Conservation (phyloP, 2,329 filamentous ascomycete species). For the Claviceps maximensis region DNA sequence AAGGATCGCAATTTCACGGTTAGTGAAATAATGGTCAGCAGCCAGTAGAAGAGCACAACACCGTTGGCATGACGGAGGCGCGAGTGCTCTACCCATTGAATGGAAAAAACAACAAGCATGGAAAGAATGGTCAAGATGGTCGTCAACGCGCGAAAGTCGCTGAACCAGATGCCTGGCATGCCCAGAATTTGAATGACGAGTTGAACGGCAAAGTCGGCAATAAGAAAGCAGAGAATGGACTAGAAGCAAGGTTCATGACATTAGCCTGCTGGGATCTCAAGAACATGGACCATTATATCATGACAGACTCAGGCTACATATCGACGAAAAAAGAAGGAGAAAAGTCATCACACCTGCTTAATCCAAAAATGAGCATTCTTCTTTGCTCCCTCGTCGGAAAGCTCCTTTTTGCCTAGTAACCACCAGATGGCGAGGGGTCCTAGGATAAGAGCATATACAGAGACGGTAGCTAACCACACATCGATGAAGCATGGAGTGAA, state of each 20-base stretch:
- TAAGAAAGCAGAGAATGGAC: constrained; percentile 50
- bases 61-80: constrained; percentile 75
- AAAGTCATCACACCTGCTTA: constrained; percentile 54
- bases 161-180: constrained; percentile 56
- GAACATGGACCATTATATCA: background rate
- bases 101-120: constrained; percentile 57
- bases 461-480: constrained; percentile 69
- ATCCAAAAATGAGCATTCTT: constrained; percentile 90
- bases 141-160: constrained; percentile 79
- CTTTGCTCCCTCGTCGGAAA: constrained; percentile 41
- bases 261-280: background rate
- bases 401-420: constrained; percentile 54
- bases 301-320: background rate
- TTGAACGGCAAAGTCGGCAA: constrained; percentile 57
- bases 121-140: constrained; percentile 60
- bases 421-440: constrained; percentile 71
- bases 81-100: constrained; percentile 80
- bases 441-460: constrained; percentile 63
- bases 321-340: background rate
- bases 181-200: constrained; percentile 61
- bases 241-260: background rate
- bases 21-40: constrained; percentile 67
- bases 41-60: constrained; percentile 84
- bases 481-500: constrained; percentile 97
- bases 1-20: constrained; percentile 77